phyloP scores from a whole-genome alignment of 2,329 filamentous ascomycete genomes.

The Thelonectria rubi region DNA sequence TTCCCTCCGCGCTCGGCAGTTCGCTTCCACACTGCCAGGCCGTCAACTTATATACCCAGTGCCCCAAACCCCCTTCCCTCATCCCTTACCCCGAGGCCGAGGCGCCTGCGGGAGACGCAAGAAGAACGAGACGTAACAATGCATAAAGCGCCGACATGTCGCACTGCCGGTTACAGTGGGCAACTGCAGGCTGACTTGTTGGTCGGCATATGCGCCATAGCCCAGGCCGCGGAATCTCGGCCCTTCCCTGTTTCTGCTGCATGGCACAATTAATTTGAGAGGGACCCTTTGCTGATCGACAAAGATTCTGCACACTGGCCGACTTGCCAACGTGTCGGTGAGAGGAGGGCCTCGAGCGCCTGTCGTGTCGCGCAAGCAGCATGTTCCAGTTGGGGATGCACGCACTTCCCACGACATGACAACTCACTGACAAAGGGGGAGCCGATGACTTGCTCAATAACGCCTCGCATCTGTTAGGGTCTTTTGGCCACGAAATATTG shows the following conservation, averaged over 20 bases:
- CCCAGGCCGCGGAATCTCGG: not conserved
- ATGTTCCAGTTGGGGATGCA: not conserved
- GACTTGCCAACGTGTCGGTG: not conserved
- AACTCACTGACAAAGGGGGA: not conserved
- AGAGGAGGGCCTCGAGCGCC: not conserved
- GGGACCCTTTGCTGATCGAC: not conserved
- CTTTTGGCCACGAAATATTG: not conserved
- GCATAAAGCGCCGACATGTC: conserved; percentile 8
- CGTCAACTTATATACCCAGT: too few relatives aligned
- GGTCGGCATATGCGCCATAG: conserved; percentile 12
- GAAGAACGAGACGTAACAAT: conserved; percentile 5
- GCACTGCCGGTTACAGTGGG: not conserved
- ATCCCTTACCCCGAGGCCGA: not conserved
- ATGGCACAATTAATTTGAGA: not conserved
- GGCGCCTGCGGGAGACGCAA: not conserved
- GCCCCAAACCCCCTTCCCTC: not conserved
- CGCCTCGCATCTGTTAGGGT: not conserved
- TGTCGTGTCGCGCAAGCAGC: not conserved
- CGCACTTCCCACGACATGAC: not conserved
- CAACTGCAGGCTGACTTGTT: conserved; percentile 4
- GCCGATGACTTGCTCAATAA: too few relatives aligned
- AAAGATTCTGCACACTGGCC: not conserved
- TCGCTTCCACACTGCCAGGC: too few relatives aligned
- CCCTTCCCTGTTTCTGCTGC: not conserved
- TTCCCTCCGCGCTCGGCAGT: not conserved